Evolutionary conservation across 768 basidiomycete species (phyloP).

Genomic region (Leccinum boreale): DNA sequence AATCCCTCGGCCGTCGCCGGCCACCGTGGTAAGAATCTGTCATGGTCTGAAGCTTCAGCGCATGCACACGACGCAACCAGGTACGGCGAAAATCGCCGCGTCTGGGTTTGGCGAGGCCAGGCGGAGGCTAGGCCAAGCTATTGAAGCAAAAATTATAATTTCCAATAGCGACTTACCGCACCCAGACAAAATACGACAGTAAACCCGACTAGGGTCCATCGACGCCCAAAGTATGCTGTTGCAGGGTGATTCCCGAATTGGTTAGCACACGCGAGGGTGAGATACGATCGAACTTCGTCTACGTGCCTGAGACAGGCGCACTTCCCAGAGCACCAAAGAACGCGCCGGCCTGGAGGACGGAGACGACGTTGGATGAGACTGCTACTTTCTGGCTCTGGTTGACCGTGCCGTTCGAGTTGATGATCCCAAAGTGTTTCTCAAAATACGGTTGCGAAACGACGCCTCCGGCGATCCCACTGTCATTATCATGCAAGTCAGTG

Average conservation of each 20-base stretch:
- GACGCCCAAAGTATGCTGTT: constrained; percentile 63
- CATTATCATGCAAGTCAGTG: not conserved
- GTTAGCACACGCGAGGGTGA: not conserved
- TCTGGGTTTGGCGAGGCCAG: not conserved
- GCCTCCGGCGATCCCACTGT: constrained; percentile 65
- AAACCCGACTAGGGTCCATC: constrained; percentile 58
- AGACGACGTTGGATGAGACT: constrained; percentile 81
- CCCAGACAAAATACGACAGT: constrained; percentile 65
- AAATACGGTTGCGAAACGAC: constrained; percentile 66
- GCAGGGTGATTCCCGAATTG: not conserved
- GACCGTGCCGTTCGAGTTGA: constrained; percentile 40
- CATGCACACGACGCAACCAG: not conserved
- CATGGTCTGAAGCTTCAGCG: not conserved
- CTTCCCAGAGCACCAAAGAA: constrained; percentile 84
- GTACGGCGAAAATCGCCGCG: not conserved
- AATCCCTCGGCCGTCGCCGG: constrained; percentile 53
- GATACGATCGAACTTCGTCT: constrained; percentile 12
- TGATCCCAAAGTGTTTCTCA: constrained; percentile 57
- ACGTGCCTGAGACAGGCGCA: constrained; percentile 68
- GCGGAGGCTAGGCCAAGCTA: constrained; percentile 25
- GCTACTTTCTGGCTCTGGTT: constrained; percentile 41
- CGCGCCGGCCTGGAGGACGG: constrained; percentile 82
- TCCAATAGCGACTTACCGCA: constrained; percentile 43
- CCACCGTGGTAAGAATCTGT: constrained; percentile 70
- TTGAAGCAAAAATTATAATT: not conserved